Percentiles rank a stretch among this genome's conserved stretches.
Evolutionary conservation across 148 eudicot genomes (phyloP).

Genomic region (Hydrangea macrophylla): DNA sequence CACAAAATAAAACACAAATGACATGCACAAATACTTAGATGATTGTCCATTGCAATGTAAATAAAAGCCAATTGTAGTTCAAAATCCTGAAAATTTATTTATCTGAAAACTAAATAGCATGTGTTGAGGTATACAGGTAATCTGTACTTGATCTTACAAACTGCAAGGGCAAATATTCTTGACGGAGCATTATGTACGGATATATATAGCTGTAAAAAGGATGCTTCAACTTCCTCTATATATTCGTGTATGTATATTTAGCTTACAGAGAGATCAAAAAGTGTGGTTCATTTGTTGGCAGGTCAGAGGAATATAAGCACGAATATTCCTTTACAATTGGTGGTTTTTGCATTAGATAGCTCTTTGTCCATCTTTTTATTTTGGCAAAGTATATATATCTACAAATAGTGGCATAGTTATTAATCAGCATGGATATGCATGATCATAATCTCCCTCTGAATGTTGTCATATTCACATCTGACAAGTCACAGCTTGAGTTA

Average conservation of each 20-base stretch:
- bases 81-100: background rate
- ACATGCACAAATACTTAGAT: background rate
- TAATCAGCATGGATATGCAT: background rate
- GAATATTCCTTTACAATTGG: too few relatives aligned
- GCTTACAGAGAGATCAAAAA: too few relatives aligned
- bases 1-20: background rate
- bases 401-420: background rate
- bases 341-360: too few relatives aligned
- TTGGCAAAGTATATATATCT: too few relatives aligned
- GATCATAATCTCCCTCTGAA: background rate
- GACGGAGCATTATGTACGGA: background rate
- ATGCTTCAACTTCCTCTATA: background rate
- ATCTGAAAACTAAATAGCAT: background rate
- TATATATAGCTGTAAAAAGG: background rate
- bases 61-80: background rate
- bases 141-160: background rate
- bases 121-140: background rate
- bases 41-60: background rate
- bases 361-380: too few relatives aligned
- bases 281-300: too few relatives aligned
- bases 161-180: background rate
- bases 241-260: too few relatives aligned
- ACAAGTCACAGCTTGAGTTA: background rate
- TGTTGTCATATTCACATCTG: background rate
- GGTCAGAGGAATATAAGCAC: too few relatives aligned